phyloP scores from a whole-genome alignment of 78 protist genomes.

The Guillardia theta region DNA sequence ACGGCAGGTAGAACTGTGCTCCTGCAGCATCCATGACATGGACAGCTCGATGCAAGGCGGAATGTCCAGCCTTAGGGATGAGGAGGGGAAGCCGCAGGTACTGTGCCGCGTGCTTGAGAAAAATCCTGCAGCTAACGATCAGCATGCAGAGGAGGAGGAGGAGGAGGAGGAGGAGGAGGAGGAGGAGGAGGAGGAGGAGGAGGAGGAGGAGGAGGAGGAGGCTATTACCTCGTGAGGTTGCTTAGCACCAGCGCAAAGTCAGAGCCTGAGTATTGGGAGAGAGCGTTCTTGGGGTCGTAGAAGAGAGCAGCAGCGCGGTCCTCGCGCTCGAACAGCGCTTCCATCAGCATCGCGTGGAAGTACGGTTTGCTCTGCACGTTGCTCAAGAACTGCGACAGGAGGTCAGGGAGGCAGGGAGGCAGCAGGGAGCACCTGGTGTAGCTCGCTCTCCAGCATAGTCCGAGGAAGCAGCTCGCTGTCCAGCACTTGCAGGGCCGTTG shows the following conservation, averaged over 20 bases:
- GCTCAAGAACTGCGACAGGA: background rate
- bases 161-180: background rate
- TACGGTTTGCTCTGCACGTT: background rate
- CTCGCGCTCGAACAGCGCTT: background rate
- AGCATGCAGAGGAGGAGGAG: background rate
- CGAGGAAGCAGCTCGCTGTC: background rate
- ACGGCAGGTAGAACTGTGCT: background rate
- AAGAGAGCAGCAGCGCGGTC: background rate
- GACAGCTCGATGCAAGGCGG: background rate
- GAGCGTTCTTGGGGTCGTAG: background rate
- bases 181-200: background rate
- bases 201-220: background rate
- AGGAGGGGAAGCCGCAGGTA: background rate
- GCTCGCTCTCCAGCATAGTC: conserved; percentile 23
- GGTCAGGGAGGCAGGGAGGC: background rate
- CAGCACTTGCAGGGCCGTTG: background rate
- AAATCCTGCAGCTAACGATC: too few species aligned
- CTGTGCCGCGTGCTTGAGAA: too few species aligned
- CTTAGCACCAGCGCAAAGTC: too few species aligned
- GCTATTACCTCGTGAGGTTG: too few species aligned
- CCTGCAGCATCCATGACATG: background rate
- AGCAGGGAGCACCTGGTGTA: background rate
- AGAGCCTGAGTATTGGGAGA: background rate
- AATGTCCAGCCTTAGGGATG: background rate
- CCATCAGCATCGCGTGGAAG: background rate